These are phyloP conservation scores for Fomitopsis pinicola DNA, from an alignment of 1,284 basidiomycete species.

Conservation along the genomic window DNA sequence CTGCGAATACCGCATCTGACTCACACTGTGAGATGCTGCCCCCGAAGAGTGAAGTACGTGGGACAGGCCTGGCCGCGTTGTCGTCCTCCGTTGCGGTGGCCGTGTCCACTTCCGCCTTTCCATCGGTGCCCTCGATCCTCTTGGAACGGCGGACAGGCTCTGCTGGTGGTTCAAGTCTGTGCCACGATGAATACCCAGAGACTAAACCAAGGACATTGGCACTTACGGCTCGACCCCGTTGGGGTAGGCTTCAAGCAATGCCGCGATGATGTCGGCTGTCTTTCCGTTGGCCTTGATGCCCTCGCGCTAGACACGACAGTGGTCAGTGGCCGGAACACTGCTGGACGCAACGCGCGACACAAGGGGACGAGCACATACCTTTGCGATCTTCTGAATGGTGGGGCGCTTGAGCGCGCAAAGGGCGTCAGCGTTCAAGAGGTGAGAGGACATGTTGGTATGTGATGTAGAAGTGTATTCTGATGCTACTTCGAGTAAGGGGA, in stretches of 20 bases:
- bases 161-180: neutral
- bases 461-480: too few species aligned
- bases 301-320: neutral
- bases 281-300: neutral
- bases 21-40: too few species aligned
- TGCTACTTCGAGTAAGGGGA: too few species aligned
- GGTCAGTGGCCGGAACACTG: neutral
- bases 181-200: neutral
- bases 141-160: neutral
- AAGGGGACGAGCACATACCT: neutral
- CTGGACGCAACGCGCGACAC: neutral
- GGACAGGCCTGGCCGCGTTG: too few species aligned
- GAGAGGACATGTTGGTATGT: too few species aligned
- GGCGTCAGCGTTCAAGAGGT: too few species aligned
- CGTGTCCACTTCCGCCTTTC: too few species aligned
- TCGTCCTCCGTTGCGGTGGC: too few species aligned
- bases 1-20: too few species aligned
- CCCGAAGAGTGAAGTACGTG: too few species aligned
- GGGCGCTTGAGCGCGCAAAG: neutral
- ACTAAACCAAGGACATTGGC: neutral
- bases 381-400: neutral
- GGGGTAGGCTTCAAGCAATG: neutral
- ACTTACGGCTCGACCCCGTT: neutral
- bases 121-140: too few species aligned
- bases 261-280: neutral